These are phyloP conservation scores for Talaromyces rugulosus DNA, from an alignment of 2,329 filamentous ascomycete species.

Conservation along the genomic window DNA sequence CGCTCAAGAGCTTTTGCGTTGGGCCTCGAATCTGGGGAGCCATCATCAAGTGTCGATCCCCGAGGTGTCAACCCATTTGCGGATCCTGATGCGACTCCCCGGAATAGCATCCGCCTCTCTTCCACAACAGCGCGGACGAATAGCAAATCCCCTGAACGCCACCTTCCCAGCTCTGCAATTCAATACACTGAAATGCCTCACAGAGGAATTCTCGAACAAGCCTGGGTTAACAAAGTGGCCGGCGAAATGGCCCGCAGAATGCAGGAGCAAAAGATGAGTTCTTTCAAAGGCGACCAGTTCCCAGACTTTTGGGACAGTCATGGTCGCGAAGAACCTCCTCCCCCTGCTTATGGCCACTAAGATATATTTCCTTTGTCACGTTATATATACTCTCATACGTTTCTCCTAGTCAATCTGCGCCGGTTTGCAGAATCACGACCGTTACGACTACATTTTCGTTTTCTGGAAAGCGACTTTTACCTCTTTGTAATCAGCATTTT, in stretches of 20 bases:
- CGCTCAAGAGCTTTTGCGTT: constrained; percentile 20
- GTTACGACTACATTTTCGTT: constrained; percentile 10
- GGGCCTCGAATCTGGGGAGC: constrained; percentile 20
- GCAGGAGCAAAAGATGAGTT: constrained; percentile 69
- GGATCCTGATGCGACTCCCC: constrained; percentile 32
- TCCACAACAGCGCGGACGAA: constrained; percentile 9
- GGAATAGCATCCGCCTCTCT: constrained; percentile 20
- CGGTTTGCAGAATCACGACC: constrained; percentile 14
- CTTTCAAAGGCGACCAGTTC: constrained; percentile 28
- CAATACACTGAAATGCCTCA: constrained; percentile 28
- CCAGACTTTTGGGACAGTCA: constrained; percentile 34
- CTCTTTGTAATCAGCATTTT: constrained; percentile 9
- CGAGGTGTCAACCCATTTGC: constrained; percentile 11
- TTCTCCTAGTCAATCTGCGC: constrained; percentile 13
- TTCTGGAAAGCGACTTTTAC: constrained; percentile 8
- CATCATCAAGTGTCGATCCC: constrained; percentile 19
- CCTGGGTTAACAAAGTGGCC: constrained; percentile 66
- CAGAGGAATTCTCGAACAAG: constrained; percentile 33
- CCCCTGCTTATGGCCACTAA: constrained; percentile 44
- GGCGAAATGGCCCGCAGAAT: constrained; percentile 81
- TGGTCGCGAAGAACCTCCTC: constrained; percentile 35
- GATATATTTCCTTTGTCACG: not conserved
- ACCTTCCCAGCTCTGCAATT: constrained; percentile 24
- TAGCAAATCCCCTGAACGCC: constrained; percentile 21
- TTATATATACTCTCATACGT: not conserved